Evolutionary conservation across 1,284 basidiomycete species (phyloP).

Genomic region (Microbotryum lychnidis-dioicae): DNA sequence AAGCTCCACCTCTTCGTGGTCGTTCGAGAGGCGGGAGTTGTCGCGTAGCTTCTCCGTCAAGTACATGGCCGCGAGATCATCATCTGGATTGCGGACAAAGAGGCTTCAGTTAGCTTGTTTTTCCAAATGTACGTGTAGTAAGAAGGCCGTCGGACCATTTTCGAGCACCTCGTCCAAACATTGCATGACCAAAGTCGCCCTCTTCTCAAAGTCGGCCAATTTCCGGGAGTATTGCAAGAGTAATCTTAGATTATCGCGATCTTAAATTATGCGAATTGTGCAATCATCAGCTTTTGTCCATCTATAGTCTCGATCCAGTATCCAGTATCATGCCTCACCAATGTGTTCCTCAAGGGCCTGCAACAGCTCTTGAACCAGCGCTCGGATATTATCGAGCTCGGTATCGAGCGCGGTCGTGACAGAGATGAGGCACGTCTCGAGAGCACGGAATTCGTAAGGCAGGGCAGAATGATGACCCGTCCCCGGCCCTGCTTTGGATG

Average conservation of each 20-base stretch:
- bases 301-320: background rate
- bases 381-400: slow-evolving; percentile 82
- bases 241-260: slow-evolving; percentile 81
- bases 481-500: slow-evolving; percentile 44
- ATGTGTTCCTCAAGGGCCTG: slow-evolving; percentile 88
- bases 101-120: background rate
- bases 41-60: slow-evolving; percentile 67
- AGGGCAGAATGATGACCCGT: slow-evolving; percentile 34
- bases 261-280: background rate
- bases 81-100: slow-evolving; percentile 50
- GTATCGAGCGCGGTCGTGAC: slow-evolving; percentile 83
- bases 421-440: slow-evolving; percentile 81
- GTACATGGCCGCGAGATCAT: slow-evolving; percentile 88
- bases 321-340: slow-evolving; percentile 37
- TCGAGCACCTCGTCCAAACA: slow-evolving; percentile 80
- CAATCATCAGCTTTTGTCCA: no score
- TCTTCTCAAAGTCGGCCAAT: slow-evolving; percentile 75
- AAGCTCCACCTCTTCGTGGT: slow-evolving; percentile 89
- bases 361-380: slow-evolving; percentile 76
- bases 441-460: slow-evolving; percentile 84
- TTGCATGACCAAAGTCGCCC: slow-evolving; percentile 78
- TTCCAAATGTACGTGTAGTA: background rate
- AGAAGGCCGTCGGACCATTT: slow-evolving; percentile 53
- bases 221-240: slow-evolving; percentile 81
- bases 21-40: slow-evolving; percentile 52